Base-by-base conservation (phyloP, 2,329 filamentous ascomycete genomes). In the Fusarium sp. region DNA sequence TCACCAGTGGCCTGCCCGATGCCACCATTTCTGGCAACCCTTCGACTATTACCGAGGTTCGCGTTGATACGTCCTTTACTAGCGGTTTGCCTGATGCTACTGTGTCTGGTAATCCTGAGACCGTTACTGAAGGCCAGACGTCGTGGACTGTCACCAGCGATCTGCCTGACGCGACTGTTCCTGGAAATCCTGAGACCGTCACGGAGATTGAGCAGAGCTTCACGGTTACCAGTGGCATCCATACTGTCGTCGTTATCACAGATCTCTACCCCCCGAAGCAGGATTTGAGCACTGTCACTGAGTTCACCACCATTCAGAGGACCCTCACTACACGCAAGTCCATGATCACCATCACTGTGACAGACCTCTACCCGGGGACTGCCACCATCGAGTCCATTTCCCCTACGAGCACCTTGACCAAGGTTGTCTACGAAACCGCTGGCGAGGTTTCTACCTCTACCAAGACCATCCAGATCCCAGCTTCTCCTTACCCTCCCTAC, bases 131-230 rank as follows among this genome's bases (percentile, higher is more conserved):
- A 24, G 38, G 75, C 15, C 61, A 74, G 36, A 77, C 74, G 14
- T 72, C 73, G 38, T 63, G 70, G 49, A 76, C 67, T 13, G 44
- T 72, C 50, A 78, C 77, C 18, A 69, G 69, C 26, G 74, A 72
- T 4, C 70, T 75, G 4, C 75, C 77, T 2, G 77, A 79, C 55
- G 77, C 72, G 24, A 80, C 78, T 20, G 69, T 80, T n/a, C 70
- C 78, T 7, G 77, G 74, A 7, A 68, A 72, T 28, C 74, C 78
- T 2, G 72, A 67, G 7, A 81, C 79, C 4, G 60, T 78, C 38
- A 77, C 76, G 7, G 55, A 73, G 26, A 51, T 72, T 17, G 61
- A 74, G 39, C 63, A 63, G 11, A 68, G 68, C 44, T 71, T 58
- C 45, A 73, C 60, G 8, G 44, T 66, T 45, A 74, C 62, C 24